Base-by-base conservation (phyloP, 1,139 yeast genomes). In the Saccharomyces hybrid region DNA sequence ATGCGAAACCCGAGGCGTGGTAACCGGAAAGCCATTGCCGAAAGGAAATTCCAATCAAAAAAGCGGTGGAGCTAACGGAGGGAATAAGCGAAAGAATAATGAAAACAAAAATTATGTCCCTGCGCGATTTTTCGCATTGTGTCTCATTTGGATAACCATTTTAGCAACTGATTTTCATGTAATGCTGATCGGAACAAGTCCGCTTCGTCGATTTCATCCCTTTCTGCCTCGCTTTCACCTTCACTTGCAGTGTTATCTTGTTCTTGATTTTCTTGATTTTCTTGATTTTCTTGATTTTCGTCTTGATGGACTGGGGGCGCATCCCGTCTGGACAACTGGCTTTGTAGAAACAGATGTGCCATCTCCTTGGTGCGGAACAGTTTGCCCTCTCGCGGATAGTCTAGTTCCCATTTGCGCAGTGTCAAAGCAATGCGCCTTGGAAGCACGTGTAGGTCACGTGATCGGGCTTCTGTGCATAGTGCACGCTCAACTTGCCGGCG, bases 321-420 rank as follows among this genome's bases (percentile, higher is more conserved):
- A 23, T 41, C 28, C 25, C 34, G 49, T 9, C 28, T 31, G 16
- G 53, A 44, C 42, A 52, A 23, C 48, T 48, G 47, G 14, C 48
- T 34, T 48, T 48, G 53, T 14, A 38, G 26, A 38, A 38, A 38
- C 44, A 38, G 25, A 20, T 28, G 16, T 9, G 64, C 60, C 20
- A 63, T 56, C 6, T 60, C 56, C 28, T 56, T 58, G 48, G 51
- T 61, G 51, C 58, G 61, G 59, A 66, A 67, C 20, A 67, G 50
- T 48, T 61, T 63, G 13, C 68, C 68, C 20, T 57, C 50, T 2
- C 56, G 54, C 41, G 58, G 53, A 41, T 54, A 56, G 26, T 57
- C 48, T 3, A 68, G 48, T 14, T 63, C 56, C 50, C 61, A 68
- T 54, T 68, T 68, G 23, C 56, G 50, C 25, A 66, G 27, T 8